Evolutionary conservation across 2,329 filamentous ascomycete genomes (phyloP), one percentile per base, ranked within the genome.

Genomic region (Davidsoniella virescens): DNA sequence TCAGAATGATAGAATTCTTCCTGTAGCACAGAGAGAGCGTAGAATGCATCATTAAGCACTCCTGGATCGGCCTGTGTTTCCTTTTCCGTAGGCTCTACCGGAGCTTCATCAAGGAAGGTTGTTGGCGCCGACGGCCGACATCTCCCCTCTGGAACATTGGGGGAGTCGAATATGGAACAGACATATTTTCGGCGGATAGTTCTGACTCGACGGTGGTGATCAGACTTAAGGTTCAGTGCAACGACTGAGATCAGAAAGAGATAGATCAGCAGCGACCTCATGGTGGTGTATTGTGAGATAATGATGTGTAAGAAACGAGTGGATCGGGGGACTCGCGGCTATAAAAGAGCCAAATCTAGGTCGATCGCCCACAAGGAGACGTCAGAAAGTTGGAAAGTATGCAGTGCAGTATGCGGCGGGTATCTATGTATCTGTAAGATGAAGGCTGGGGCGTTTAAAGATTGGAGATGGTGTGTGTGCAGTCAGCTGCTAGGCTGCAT

Each of bases 21-120:
- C 62, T 95, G 87, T 71, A 95, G 78, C 5, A 82, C 77, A 44
- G 78, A 71, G 55, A 95, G 70, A 5, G 85, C 82, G 45, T 72
- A 63, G 44, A 84, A 66, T 17, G 80, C 68, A 54, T 75, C 63
- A 29, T 69, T 64, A 1, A 77, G 65, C 12, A 66, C 56, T 2
- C 55, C 52, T 3, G 55, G 51, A 18, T 59, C 57, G 18, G 57
- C 52, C 18, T 39, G 33, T 23, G 25, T 16, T 20, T 23, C 25
- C 26, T 44, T 48, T n/a, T 40, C 29, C 10, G 41, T 37, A 8
- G 49, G 37, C 5, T 25, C 41, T n/a, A 42, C 14, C 10, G 45
- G 38, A 5, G 50, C 43, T 12, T 53, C 42, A 7, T 52, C 42
- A n/a, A 54, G 44, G 36, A 55, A 55, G 17, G 54, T 43, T 8